phyloP scores from a whole-genome alignment of 495 filamentous ascomycete species.

The Tirmania nivea region DNA sequence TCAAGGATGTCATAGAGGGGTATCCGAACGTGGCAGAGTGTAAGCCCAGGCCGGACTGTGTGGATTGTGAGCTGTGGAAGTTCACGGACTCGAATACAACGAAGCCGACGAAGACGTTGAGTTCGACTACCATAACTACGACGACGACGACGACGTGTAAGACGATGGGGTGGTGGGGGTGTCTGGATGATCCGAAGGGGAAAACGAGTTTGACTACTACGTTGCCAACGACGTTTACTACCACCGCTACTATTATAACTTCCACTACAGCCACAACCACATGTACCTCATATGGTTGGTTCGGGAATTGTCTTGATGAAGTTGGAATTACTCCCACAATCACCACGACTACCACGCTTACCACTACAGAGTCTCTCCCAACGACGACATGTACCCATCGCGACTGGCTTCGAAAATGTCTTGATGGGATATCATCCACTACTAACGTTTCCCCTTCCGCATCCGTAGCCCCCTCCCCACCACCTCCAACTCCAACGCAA shows the following conservation, averaged over 20 bases:
- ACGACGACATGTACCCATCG: constrained; percentile 25
- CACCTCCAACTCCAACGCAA: too few relatives aligned
- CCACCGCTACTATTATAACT: constrained; percentile 16
- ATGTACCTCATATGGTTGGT: constrained; percentile 34
- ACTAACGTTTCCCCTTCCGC: neutral
- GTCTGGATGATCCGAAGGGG: constrained; percentile 33
- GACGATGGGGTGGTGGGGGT: constrained; percentile 52
- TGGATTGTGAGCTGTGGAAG: constrained; percentile 84
- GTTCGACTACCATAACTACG: constrained; percentile 26
- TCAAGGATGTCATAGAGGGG: constrained; percentile 58
- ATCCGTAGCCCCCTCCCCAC: neutral
- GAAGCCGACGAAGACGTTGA: constrained; percentile 30
- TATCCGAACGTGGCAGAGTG: constrained; percentile 66
- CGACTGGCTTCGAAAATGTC: constrained; percentile 37
- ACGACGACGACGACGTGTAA: constrained; percentile 33
- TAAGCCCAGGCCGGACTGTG: constrained; percentile 46
- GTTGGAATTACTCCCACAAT: constrained; percentile 21
- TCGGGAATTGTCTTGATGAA: constrained; percentile 36
- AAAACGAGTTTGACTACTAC: constrained; percentile 22
- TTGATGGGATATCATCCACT: constrained; percentile 26
- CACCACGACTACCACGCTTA: constrained; percentile 21
- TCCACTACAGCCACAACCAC: constrained; percentile 16
- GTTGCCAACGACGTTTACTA: constrained; percentile 15
- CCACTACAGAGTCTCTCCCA: constrained; percentile 14
- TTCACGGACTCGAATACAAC: constrained; percentile 78